Evolutionary conservation across 495 filamentous ascomycete species (phyloP), one percentile per base, ranked within the genome.

Genomic region (Penicillium silybi): DNA sequence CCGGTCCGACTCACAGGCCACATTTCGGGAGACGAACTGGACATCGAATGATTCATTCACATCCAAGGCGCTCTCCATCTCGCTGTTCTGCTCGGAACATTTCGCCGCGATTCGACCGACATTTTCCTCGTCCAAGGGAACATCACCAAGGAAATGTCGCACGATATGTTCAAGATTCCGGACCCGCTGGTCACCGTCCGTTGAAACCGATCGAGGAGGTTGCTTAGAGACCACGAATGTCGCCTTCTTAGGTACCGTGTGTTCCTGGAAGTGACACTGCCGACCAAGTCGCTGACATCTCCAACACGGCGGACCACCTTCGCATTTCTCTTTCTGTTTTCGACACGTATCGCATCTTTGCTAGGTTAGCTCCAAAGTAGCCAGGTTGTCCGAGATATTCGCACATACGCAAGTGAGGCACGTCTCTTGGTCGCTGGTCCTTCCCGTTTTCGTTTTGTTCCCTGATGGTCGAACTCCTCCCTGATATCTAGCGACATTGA

Each of bases 281-380:
- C 74, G 70, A 39, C 67, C 67, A 57, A 73, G 67, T 23, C 70
- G 68, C 49, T 67, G 49, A 53, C 74, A 77, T 39, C 74, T 60
- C 49, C 71, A 69, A 58, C 74, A 77, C 0, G 74, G 74, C 2
- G 68, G 65, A 17, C 72, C 71, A 23, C 74, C 74, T 59, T 74
- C 72, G 51, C 74, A 77, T 59, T 74, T 75, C 50, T 75, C 72
- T 46, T 75, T 75, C 4, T 73, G 70, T 42, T 68, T 66, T 23
- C 70, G 67, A 48, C 72, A 75, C 8, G 65, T 70, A 47, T 75
- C 72, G 43, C 72, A 75, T 29, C 72, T 75, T 50, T 2, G 32
- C 6, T 0, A 43, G 29, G 25, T 48, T 32, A 50, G 25, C 26
- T 20, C 4, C 1, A 19, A 42, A 15, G 32, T 1, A 9, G 2